Percentiles rank a stretch among this genome's conserved stretches.
Evolutionary conservation across 1,139 yeast genomes (phyloP).

Genomic region (Kodamaea sp.): DNA sequence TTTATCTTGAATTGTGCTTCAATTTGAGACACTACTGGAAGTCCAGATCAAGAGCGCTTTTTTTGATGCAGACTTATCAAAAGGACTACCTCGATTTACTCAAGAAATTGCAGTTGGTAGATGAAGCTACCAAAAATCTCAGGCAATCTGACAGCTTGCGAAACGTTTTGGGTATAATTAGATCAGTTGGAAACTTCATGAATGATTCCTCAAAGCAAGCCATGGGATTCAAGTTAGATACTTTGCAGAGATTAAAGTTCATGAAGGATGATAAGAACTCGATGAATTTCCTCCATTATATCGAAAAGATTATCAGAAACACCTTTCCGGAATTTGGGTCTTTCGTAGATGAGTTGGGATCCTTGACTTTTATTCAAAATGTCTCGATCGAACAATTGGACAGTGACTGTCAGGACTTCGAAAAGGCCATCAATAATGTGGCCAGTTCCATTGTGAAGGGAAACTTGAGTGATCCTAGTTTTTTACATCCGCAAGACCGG

Average conservation of each 20-base stretch:
- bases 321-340: conserved; percentile 76
- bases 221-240: conserved; percentile 78
- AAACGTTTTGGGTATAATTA: conserved; percentile 69
- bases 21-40: conserved; percentile 85
- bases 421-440: conserved; percentile 53
- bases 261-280: conserved; percentile 82
- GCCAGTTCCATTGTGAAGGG: conserved; percentile 65
- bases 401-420: conserved; percentile 67
- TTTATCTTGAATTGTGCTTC: conserved; percentile 75
- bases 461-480: conserved; percentile 64
- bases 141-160: conserved; percentile 63
- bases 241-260: conserved; percentile 79
- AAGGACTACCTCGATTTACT: conserved; percentile 73
- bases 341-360: conserved; percentile 73
- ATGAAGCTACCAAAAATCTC: conserved; percentile 65
- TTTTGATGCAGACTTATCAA: conserved; percentile 66
- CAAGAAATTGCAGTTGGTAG: conserved; percentile 62
- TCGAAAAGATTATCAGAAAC: conserved; percentile 75
- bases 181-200: conserved; percentile 92
- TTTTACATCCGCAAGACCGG: conserved; percentile 77
- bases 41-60: conserved; percentile 76
- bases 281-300: conserved; percentile 81
- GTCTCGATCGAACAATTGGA: conserved; percentile 76
- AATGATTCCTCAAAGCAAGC: conserved; percentile 82
- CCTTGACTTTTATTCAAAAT: conserved; percentile 64